phyloP scores from a whole-genome alignment of 805 yeast genomes.

The Pichia insulana region DNA sequence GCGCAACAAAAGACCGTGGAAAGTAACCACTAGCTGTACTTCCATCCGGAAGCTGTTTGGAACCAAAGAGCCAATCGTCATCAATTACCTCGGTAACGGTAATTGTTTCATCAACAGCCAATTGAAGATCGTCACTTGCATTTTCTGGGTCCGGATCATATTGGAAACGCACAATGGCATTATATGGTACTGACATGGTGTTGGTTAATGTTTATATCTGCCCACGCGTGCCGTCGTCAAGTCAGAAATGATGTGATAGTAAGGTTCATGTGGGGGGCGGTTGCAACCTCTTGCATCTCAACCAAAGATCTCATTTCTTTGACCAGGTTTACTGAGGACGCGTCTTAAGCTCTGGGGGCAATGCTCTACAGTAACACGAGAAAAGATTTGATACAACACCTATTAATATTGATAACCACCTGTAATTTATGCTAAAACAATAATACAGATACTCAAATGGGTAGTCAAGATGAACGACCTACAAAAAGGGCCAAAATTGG shows the following conservation, averaged over 20 bases:
- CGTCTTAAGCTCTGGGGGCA: no score
- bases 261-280: no score
- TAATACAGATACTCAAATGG: not conserved
- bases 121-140: slow-evolving; percentile 77
- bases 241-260: no score
- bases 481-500: not conserved
- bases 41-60: slow-evolving; percentile 40
- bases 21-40: slow-evolving; percentile 59
- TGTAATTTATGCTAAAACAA: no score
- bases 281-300: no score
- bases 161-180: slow-evolving; percentile 25
- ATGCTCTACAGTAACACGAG: no score
- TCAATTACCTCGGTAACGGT: slow-evolving; percentile 76
- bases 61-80: slow-evolving; percentile 86
- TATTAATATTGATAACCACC: no score
- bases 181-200: slow-evolving; percentile 18
- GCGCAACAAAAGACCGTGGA: slow-evolving; percentile 74
- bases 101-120: slow-evolving; percentile 58
- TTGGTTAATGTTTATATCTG: not conserved
- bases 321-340: no score
- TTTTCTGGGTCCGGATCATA: slow-evolving; percentile 35
- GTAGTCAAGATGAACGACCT: not conserved
- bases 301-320: no score
- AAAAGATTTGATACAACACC: no score
- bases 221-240: no score